These are phyloP conservation scores for Lasiosphaeria hispida DNA, from an alignment of 495 filamentous ascomycete species.

Conservation along the genomic window DNA sequence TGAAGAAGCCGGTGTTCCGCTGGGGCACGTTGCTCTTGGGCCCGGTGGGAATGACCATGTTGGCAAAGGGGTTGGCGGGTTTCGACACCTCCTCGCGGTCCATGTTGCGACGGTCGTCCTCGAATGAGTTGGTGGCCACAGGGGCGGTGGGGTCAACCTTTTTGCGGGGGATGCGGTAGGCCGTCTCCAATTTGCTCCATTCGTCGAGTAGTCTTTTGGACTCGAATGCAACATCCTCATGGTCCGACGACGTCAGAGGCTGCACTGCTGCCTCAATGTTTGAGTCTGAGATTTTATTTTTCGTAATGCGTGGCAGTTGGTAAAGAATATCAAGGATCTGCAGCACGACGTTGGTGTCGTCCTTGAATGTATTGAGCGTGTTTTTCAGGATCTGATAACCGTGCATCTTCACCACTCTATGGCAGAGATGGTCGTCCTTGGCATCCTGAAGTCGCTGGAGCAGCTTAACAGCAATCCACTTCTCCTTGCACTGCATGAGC, in stretches of 20 bases:
- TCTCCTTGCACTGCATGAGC: slow-evolving; percentile 98
- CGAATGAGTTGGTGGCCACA: slow-evolving; percentile 51
- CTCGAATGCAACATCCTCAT: slow-evolving; percentile 71
- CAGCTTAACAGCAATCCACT: slow-evolving; percentile 97
- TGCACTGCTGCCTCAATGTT: slow-evolving; percentile 88
- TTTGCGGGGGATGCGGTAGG: slow-evolving; percentile 88
- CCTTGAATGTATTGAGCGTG: slow-evolving; percentile 76
- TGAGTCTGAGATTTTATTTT: slow-evolving; percentile 95
- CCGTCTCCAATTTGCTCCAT: slow-evolving; percentile 90
- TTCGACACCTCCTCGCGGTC: slow-evolving; percentile 54
- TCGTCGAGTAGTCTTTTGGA: slow-evolving; percentile 71
- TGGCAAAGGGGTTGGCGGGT: slow-evolving; percentile 31
- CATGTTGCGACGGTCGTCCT: slow-evolving; percentile 62
- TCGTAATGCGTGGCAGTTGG: slow-evolving; percentile 83
- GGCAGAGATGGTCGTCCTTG: slow-evolving; percentile 82
- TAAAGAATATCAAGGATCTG: slow-evolving; percentile 90
- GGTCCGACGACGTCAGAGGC: slow-evolving; percentile 61
- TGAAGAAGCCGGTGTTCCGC: slow-evolving; percentile 57
- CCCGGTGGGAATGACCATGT: slow-evolving; percentile 54
- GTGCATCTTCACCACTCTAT: slow-evolving; percentile 92
- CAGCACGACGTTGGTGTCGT: slow-evolving; percentile 82
- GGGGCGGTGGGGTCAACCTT: slow-evolving; percentile 46
- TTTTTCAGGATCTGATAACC: slow-evolving; percentile 93
- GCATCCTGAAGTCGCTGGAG: slow-evolving; percentile 85
- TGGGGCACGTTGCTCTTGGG: slow-evolving; percentile 65